phyloP scores from a whole-genome alignment of 345 rosid species.

The Erysimum cheiranthoides region DNA sequence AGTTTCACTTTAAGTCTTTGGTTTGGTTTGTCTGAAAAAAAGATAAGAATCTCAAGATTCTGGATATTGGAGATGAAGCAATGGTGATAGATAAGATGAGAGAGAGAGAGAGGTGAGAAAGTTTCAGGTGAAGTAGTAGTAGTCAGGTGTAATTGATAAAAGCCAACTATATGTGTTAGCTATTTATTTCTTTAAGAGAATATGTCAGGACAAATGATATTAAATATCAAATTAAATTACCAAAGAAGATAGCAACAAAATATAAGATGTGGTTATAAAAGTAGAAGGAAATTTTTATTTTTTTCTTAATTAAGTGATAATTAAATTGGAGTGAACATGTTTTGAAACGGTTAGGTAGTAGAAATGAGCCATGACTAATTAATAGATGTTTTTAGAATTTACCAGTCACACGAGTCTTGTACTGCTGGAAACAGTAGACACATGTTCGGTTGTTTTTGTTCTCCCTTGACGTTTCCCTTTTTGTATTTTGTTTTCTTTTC shows the following conservation, averaged over 20 bases:
- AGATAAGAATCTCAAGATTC: conserved; percentile 19
- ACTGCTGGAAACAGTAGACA: neutral
- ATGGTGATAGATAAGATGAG: conserved; percentile 30
- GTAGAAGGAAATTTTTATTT: neutral
- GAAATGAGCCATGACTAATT: conserved; percentile 3
- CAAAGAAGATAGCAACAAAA: conserved; percentile 7
- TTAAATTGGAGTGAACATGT: conserved; percentile 2
- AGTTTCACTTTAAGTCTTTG: neutral
- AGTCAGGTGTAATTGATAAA: conserved; percentile 32
- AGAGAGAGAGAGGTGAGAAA: conserved; percentile 7
- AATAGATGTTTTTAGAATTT: neutral
- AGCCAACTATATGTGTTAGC: conserved; percentile 10
- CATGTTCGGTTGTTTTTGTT: conserved; percentile 22
- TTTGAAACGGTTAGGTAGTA: conserved; percentile 18
- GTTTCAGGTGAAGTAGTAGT: conserved; percentile 40
- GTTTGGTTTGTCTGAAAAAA: conserved; percentile 3
- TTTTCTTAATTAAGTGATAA: neutral
- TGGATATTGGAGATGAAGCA: neutral
- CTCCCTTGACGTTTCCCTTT: neutral
- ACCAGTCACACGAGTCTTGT: neutral
- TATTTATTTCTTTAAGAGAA: conserved; percentile 3
- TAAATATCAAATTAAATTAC: neutral
- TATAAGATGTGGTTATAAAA: neutral
- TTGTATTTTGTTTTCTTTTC: neutral
- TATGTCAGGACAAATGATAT: conserved; percentile 26